Conservation (phyloP, 495 filamentous ascomycete genomes). For the Penicillium fimorum region DNA sequence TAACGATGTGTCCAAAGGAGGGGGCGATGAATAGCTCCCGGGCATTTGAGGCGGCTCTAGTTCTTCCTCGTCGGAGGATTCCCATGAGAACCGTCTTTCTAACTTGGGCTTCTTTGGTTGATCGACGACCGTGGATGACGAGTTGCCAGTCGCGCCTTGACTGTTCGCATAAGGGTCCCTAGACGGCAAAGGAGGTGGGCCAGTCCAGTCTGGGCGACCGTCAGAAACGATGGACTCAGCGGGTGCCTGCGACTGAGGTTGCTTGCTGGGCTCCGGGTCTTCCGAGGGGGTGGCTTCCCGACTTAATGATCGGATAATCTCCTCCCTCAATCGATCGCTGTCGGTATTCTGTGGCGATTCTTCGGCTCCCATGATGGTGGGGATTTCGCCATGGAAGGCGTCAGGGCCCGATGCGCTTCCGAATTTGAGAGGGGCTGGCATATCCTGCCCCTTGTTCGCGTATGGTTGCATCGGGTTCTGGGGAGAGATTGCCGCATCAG, state of each 20-base stretch:
- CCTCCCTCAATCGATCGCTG: slow-evolving; percentile 72
- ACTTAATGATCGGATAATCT: slow-evolving; percentile 77
- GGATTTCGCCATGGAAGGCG: slow-evolving; percentile 28
- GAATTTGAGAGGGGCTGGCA: slow-evolving; percentile 40
- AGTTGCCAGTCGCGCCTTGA: slow-evolving; percentile 10
- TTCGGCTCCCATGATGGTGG: slow-evolving; percentile 56
- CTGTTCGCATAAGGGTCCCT: slow-evolving; percentile 20
- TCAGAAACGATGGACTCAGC: slow-evolving; percentile 45
- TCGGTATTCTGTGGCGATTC: slow-evolving; percentile 62
- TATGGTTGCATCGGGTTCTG: slow-evolving; percentile 17
- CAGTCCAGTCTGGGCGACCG: slow-evolving; percentile 18
- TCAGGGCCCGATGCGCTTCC: slow-evolving; percentile 24
- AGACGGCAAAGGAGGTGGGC: slow-evolving; percentile 16
- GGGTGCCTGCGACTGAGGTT: slow-evolving; percentile 23
- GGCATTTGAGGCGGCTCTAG: slow-evolving; percentile 18
- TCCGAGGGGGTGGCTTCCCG: slow-evolving; percentile 43
- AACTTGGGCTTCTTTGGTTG: slow-evolving; percentile 26
- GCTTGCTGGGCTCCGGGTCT: slow-evolving; percentile 27
- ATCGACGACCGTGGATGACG: slow-evolving; percentile 6
- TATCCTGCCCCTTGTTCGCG: slow-evolving; percentile 40
- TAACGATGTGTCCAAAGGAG: slow-evolving; percentile 9
- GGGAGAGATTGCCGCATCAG: neutral
- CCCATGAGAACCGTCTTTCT: slow-evolving; percentile 45
- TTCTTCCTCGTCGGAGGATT: slow-evolving; percentile 29
- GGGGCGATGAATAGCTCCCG: slow-evolving; percentile 8